phyloP scores from a whole-genome alignment of 805 yeast species.

The Ascoidea tarda region DNA sequence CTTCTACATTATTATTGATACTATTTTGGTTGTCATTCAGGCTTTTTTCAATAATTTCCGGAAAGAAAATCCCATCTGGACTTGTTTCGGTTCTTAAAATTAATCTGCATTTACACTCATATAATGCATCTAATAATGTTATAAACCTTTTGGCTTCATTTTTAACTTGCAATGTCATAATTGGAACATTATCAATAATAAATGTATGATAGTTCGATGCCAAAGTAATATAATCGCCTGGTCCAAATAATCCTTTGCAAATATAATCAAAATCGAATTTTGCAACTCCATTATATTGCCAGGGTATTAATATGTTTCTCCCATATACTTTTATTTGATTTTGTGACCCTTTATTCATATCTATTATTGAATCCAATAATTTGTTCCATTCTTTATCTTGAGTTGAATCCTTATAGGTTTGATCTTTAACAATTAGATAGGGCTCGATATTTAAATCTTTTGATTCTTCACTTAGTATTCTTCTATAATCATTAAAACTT shows the following conservation, averaged over 20 bases:
- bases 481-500: constrained; percentile 42
- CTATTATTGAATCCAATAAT: constrained; percentile 15
- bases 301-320: constrained; percentile 32
- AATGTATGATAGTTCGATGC: constrained; percentile 46
- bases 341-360: constrained; percentile 3
- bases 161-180: constrained; percentile 38
- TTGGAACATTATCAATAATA: constrained; percentile 47
- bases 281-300: constrained; percentile 27
- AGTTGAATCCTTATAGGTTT: constrained; percentile 7
- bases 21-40: constrained; percentile 5
- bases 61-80: constrained; percentile 47
- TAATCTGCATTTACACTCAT: constrained; percentile 54
- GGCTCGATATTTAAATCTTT: constrained; percentile 10
- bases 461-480: constrained; percentile 11
- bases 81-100: constrained; percentile 33
- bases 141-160: constrained; percentile 60
- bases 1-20: constrained; percentile 15
- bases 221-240: constrained; percentile 57
- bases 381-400: constrained; percentile 22
- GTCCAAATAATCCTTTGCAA: constrained; percentile 42
- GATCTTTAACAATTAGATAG: constrained; percentile 20
- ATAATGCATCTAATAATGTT: constrained; percentile 51
- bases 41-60: constrained; percentile 24
- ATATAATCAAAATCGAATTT: constrained; percentile 37
- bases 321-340: constrained; percentile 38